These are phyloP conservation scores for Lentinula boryana DNA, from an alignment of 768 basidiomycete species.

Conservation along the genomic window DNA sequence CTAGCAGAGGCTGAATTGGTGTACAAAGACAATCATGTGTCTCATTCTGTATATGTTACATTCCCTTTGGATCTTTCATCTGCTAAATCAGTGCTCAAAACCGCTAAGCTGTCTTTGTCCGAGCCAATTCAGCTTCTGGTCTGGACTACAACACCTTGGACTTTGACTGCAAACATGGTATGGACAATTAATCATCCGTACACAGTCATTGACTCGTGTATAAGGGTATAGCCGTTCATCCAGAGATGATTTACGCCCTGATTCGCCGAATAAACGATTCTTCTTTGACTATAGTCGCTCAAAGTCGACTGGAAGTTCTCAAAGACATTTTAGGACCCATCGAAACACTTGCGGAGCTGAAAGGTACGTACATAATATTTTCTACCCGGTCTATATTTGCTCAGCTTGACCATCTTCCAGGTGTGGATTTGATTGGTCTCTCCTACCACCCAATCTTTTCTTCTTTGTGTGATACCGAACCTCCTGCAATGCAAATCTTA, in stretches of 20 bases:
- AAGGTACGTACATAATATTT: conserved; percentile 21
- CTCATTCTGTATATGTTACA: conserved; percentile 80
- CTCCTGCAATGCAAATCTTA: conserved; percentile 41
- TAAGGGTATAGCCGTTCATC: conserved; percentile 86
- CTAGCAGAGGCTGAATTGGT: conserved; percentile 92
- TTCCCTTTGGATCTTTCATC: conserved; percentile 52
- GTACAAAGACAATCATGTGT: conserved; percentile 85
- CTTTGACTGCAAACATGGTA: conserved; percentile 92
- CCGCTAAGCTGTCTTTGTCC: conserved; percentile 10
- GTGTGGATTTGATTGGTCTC: conserved; percentile 53
- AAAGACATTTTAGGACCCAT: conserved; percentile 28
- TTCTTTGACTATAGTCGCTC: conserved; percentile 40
- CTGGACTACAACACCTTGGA: conserved; percentile 99
- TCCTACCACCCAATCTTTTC: conserved; percentile 61
- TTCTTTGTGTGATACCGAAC: conserved; percentile 16
- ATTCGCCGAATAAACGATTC: conserved; percentile 23
- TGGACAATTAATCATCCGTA: conserved; percentile 10
- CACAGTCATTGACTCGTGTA: conserved; percentile 3
- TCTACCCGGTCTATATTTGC: neutral
- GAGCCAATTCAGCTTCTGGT: conserved; percentile 53
- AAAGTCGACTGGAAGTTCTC: conserved; percentile 40
- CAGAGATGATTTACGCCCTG: conserved; percentile 62
- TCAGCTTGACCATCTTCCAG: conserved; percentile 19
- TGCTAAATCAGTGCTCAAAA: neutral
- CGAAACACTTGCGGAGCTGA: conserved; percentile 29